A percentile compares a stretch with the other conserved stretches of the same genome.
Evolutionary conservation across 2,329 filamentous ascomycete genomes (phyloP).

Genomic region (Fusarium sp.): DNA sequence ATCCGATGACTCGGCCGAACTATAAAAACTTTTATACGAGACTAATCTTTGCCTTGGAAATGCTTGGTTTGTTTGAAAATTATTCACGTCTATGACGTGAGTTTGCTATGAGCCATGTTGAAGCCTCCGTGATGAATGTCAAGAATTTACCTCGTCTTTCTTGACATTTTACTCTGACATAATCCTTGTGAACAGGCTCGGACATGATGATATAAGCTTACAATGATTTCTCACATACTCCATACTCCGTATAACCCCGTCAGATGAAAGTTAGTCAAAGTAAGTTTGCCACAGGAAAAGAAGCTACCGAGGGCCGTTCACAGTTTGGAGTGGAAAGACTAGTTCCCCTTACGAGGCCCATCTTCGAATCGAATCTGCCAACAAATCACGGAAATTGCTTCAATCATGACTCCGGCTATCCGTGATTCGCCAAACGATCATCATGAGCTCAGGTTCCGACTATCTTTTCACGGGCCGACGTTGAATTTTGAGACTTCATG

Average conservation of each 20-base stretch:
- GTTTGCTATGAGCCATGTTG: background rate
- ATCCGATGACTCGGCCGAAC: constrained; percentile 17
- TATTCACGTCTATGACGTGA: constrained; percentile 3
- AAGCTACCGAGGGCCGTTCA: no score
- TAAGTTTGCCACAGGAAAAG: background rate
- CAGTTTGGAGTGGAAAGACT: no score
- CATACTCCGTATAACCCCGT: no score
- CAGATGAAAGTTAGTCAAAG: background rate
- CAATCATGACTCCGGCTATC: no score
- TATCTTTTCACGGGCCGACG: background rate
- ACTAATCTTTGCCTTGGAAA: background rate
- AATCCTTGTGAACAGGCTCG: no score
- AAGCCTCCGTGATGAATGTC: background rate
- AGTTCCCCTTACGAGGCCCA: no score
- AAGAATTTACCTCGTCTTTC: background rate
- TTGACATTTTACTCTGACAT: background rate
- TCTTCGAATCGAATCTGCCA: no score
- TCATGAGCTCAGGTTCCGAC: no score
- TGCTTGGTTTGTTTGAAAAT: background rate
- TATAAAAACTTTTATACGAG: constrained; percentile 1
- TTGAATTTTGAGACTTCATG: background rate
- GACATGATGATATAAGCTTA: background rate
- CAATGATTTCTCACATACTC: background rate
- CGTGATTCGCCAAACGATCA: no score
- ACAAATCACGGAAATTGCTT: no score